Evolutionary conservation across 768 basidiomycete species (phyloP).

Genomic region (Suillus sp.): DNA sequence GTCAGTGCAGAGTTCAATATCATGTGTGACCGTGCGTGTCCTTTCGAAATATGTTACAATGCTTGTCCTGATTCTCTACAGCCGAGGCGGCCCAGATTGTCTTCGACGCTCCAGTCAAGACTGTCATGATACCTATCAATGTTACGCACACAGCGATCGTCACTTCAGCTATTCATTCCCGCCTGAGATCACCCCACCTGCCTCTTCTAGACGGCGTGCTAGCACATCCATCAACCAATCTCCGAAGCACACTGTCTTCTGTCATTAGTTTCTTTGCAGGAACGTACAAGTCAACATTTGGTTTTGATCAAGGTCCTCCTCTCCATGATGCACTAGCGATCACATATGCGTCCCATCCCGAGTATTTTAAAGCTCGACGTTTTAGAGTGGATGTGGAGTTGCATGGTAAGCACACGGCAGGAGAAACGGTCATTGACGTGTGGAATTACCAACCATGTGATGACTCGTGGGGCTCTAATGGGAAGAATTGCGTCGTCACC

Average conservation of each 20-base stretch:
- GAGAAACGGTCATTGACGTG: slow-evolving; percentile 81
- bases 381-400: slow-evolving; percentile 85
- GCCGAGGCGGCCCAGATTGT: slow-evolving; percentile 87
- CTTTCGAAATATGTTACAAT: neutral
- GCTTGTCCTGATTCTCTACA: slow-evolving; percentile 27
- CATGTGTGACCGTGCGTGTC: slow-evolving; percentile 73
- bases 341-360: slow-evolving; percentile 70
- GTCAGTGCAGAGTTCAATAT: slow-evolving; percentile 69
- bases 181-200: slow-evolving; percentile 50
- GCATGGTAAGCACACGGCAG: slow-evolving; percentile 61
- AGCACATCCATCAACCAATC: slow-evolving; percentile 40
- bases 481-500: slow-evolving; percentile 78
- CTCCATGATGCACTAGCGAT: slow-evolving; percentile 86
- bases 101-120: slow-evolving; percentile 67
- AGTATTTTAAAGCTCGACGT: slow-evolving; percentile 62
- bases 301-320: slow-evolving; percentile 85
- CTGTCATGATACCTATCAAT: slow-evolving; percentile 82
- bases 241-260: slow-evolving; percentile 75
- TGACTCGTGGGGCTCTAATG: slow-evolving; percentile 67
- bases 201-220: slow-evolving; percentile 23
- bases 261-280: slow-evolving; percentile 75
- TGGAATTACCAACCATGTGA: slow-evolving; percentile 64
- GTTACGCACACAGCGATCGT: slow-evolving; percentile 87
- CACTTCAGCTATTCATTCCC: slow-evolving; percentile 50
- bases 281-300: slow-evolving; percentile 71